Evolutionary conservation across 2,329 filamentous ascomycete genomes (phyloP).

Genomic region (Grosmannia serpens): DNA sequence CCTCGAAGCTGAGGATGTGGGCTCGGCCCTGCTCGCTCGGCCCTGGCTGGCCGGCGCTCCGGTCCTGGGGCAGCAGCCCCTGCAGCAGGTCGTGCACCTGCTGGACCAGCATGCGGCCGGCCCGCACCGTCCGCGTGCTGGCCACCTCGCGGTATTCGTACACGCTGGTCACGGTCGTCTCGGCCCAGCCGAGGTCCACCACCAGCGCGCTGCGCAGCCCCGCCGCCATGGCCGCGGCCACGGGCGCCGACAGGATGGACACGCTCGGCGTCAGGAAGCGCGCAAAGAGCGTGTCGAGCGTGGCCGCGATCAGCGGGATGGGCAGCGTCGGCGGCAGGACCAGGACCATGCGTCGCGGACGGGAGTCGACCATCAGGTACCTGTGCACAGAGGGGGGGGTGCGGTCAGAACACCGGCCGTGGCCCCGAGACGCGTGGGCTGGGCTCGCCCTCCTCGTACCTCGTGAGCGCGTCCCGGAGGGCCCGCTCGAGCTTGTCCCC

Average conservation of each 20-base stretch:
- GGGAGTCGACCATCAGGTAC: slow-evolving; percentile 59
- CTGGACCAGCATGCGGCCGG: slow-evolving; percentile 58
- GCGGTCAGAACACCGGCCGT: not conserved
- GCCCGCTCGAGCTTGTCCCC: slow-evolving; percentile 79
- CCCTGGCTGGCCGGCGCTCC: slow-evolving; percentile 10
- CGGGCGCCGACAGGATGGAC: slow-evolving; percentile 66
- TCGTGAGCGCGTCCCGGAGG: slow-evolving; percentile 70
- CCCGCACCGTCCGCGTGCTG: slow-evolving; percentile 59
- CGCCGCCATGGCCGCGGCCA: slow-evolving; percentile 64
- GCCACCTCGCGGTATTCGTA: slow-evolving; percentile 83
- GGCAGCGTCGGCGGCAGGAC: slow-evolving; percentile 40
- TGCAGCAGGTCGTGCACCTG: slow-evolving; percentile 56
- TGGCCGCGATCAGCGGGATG: slow-evolving; percentile 30
- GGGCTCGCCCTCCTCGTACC: no score
- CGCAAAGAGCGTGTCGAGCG: slow-evolving; percentile 68
- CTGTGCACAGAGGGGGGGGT: slow-evolving; percentile 27
- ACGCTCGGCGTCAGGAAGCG: slow-evolving; percentile 71
- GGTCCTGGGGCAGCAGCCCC: slow-evolving; percentile 16
- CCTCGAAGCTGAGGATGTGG: slow-evolving; percentile 52
- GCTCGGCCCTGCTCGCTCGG: slow-evolving; percentile 14
- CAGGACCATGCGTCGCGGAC: slow-evolving; percentile 61
- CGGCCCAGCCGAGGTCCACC: slow-evolving; percentile 85
- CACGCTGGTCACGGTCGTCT: slow-evolving; percentile 73
- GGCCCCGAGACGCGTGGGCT: no score
- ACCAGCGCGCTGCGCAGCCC: slow-evolving; percentile 79